Percentiles rank a stretch among this genome's conserved stretches.
Conservation (phyloP, 176 grass and related monocot genomes). For the Chrysopogon serrulatus region DNA sequence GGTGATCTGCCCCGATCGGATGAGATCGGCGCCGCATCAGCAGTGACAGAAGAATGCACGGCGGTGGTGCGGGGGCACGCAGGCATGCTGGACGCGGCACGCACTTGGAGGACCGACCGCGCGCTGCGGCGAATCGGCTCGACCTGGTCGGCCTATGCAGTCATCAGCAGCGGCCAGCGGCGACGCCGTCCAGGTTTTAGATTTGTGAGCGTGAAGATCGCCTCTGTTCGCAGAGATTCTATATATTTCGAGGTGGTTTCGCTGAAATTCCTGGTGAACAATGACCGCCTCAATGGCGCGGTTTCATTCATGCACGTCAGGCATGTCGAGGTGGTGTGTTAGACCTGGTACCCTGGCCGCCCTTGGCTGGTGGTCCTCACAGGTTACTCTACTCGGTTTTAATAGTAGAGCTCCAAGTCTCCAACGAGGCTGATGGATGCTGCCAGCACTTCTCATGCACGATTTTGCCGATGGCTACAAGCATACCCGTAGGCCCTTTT, state of each 20-base stretch:
- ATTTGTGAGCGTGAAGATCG: not conserved
- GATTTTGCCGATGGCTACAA: no score
- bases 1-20: not conserved
- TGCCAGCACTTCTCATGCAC: no score
- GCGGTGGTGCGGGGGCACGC: no score
- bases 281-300: not conserved
- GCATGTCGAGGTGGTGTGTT: not conserved
- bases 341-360: not conserved
- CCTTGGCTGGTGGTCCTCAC: not conserved
- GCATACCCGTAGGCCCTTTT: not conserved
- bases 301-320: not conserved
- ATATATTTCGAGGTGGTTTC: no score
- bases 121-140: not conserved
- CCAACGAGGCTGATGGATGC: no score
- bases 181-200: not conserved
- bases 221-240: not conserved
- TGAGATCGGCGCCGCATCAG: constrained; percentile 11
- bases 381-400: not conserved
- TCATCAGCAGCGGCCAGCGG: not conserved
- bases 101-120: not conserved
- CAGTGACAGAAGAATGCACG: not conserved
- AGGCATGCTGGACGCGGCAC: no score
- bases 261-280: not conserved
- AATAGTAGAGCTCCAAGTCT: no score
- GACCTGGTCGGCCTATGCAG: not conserved